Evolutionary conservation across 768 basidiomycete genomes (phyloP).

Genomic region (Kwoniella bestiolae): DNA sequence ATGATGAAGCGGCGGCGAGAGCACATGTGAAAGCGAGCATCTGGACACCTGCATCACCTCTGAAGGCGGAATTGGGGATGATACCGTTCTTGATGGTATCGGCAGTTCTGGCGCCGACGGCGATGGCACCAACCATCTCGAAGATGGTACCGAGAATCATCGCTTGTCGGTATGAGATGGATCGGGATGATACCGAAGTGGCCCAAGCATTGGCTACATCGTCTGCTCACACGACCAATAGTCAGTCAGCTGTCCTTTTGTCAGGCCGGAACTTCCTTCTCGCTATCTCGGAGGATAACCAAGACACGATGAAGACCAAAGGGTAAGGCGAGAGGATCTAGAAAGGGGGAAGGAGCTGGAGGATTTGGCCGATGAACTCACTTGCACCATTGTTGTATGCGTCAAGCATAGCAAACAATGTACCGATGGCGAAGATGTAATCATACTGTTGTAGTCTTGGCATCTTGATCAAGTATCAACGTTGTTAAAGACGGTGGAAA

Average conservation of each 20-base stretch:
- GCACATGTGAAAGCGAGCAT: constrained; percentile 60
- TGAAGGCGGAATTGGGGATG: constrained; percentile 57
- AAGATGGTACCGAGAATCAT: constrained; percentile 44
- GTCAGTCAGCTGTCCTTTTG: neutral
- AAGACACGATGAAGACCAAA: neutral
- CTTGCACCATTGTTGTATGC: constrained; percentile 46
- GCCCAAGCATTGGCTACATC: constrained; percentile 45
- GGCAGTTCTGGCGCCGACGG: constrained; percentile 40
- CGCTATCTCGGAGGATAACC: neutral
- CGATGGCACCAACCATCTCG: constrained; percentile 39
- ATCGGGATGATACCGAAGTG: constrained; percentile 37
- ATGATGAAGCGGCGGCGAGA: constrained; percentile 52
- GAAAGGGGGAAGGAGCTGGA: neutral
- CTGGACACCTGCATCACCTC: constrained; percentile 58
- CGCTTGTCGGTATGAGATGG: constrained; percentile 40
- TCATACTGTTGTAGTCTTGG: constrained; percentile 33
- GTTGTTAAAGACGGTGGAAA: neutral
- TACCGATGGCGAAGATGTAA: constrained; percentile 43
- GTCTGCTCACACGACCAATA: constrained; percentile 15
- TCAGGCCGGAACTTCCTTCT: neutral
- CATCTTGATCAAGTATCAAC: constrained; percentile 18
- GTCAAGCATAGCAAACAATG: constrained; percentile 40
- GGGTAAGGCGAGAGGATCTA: neutral
- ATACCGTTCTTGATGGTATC: constrained; percentile 61
- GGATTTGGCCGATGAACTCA: neutral